A percentile compares a stretch with the other conserved stretches of the same genome.
These are phyloP conservation scores for Globisporangium nagaii DNA, from an alignment of 352 stramenopile species.

Conservation along the genomic window DNA sequence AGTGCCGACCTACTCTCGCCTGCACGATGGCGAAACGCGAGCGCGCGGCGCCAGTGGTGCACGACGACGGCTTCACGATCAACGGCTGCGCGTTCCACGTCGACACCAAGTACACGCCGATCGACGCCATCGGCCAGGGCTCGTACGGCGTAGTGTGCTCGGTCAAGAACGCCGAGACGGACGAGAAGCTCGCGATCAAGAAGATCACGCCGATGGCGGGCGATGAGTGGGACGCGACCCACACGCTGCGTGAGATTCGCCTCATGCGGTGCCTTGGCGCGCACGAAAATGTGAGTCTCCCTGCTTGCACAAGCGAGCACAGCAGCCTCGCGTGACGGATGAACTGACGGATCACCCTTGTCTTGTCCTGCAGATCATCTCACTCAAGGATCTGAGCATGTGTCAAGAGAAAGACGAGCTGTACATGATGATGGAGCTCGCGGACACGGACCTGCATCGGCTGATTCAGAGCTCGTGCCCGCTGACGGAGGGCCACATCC, in stretches of 20 bases:
- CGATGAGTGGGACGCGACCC: slow-evolving; percentile 85
- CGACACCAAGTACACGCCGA: slow-evolving; percentile 71
- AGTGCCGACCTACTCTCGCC: background rate
- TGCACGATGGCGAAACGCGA: slow-evolving; percentile 54
- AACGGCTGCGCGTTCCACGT: slow-evolving; percentile 83
- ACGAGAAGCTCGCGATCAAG: slow-evolving; percentile 89
- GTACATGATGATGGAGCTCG: slow-evolving; percentile 96
- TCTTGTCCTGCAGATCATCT: slow-evolving; percentile 69
- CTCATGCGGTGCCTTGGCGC: slow-evolving; percentile 85
- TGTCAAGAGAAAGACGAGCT: slow-evolving; percentile 92
- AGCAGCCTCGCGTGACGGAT: too few species aligned
- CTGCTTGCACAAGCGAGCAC: too few species aligned
- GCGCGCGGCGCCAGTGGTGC: slow-evolving; percentile 46
- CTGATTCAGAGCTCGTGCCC: slow-evolving; percentile 87
- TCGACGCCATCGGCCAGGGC: slow-evolving; percentile 89
- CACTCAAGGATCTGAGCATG: slow-evolving; percentile 85
- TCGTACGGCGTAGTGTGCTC: slow-evolving; percentile 93
- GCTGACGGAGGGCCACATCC: slow-evolving; percentile 74
- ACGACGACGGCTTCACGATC: slow-evolving; percentile 76
- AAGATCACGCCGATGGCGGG: slow-evolving; percentile 91
- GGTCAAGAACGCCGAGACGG: slow-evolving; percentile 68
- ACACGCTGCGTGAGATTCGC: slow-evolving; percentile 88
- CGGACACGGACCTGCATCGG: slow-evolving; percentile 90
- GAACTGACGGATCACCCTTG: too few species aligned
- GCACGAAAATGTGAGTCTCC: slow-evolving; percentile 81